Conservation (phyloP, 345 rosid genomes). For the Eucalyptus fibrosa region DNA sequence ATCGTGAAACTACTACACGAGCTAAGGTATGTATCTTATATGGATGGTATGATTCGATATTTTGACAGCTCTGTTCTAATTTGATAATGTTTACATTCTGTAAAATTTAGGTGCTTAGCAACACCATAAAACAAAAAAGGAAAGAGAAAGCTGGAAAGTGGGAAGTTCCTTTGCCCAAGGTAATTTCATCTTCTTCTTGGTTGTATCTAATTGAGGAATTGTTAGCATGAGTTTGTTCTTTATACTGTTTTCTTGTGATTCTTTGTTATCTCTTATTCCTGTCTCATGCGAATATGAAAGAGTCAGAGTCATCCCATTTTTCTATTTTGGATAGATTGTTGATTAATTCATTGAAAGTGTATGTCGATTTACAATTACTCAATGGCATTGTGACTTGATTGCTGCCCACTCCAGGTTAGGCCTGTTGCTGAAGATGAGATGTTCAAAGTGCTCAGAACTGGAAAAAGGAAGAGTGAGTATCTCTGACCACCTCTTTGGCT, state of each 20-base stretch:
- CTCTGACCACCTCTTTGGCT: background rate
- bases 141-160: constrained; percentile 96
- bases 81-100: background rate
- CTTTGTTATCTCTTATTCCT: background rate
- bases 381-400: background rate
- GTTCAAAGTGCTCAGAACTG: constrained; percentile 85
- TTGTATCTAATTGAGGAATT: background rate
- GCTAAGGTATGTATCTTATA: constrained; percentile 39
- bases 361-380: background rate
- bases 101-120: constrained; percentile 63
- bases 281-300: background rate
- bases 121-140: constrained; percentile 89
- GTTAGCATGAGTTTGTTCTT: background rate
- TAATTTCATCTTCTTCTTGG: background rate
- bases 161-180: constrained; percentile 97
- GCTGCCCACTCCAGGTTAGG: constrained; percentile 48
- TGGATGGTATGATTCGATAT: background rate
- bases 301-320: background rate
- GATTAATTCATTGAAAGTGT: background rate
- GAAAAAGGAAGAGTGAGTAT: constrained; percentile 78
- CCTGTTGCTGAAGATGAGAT: constrained; percentile 99
- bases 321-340: background rate
- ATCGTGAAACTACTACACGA: constrained; percentile 79
- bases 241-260: background rate
- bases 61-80: background rate